Conservation (phyloP, 768 basidiomycete species). For the Suillus plorans region DNA sequence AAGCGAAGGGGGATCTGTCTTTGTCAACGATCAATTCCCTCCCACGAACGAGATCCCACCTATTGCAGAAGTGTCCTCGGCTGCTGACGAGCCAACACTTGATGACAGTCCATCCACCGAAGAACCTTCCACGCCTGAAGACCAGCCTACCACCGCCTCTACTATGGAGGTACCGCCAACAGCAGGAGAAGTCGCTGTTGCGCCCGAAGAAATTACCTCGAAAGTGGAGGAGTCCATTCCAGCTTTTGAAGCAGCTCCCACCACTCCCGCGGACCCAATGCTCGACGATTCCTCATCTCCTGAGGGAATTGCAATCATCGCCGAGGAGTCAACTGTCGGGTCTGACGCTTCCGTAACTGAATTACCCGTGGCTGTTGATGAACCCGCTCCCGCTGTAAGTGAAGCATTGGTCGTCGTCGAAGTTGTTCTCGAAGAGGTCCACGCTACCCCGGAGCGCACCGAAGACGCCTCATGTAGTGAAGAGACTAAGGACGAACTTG, state of each 20-base stretch:
- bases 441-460: neutral
- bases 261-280: neutral
- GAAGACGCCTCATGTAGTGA: neutral
- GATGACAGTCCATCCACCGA: conserved; percentile 5
- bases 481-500: neutral
- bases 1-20: neutral
- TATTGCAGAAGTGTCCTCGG: neutral
- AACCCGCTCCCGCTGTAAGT: neutral
- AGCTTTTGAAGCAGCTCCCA: neutral
- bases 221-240: neutral
- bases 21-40: neutral
- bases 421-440: neutral
- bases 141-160: neutral
- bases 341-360: neutral
- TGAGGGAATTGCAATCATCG: neutral
- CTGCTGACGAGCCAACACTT: conserved; percentile 1
- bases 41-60: conserved; percentile 4
- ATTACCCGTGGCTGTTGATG: neutral
- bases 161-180: neutral
- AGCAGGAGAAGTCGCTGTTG: neutral
- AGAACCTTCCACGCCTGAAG: conserved; percentile 1
- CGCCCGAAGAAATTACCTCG: neutral
- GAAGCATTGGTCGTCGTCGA: neutral
- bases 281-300: neutral
- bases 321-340: neutral